Evolutionary conservation across 2,329 filamentous ascomycete genomes (phyloP).

Genomic region (Calonectria ilicicola): DNA sequence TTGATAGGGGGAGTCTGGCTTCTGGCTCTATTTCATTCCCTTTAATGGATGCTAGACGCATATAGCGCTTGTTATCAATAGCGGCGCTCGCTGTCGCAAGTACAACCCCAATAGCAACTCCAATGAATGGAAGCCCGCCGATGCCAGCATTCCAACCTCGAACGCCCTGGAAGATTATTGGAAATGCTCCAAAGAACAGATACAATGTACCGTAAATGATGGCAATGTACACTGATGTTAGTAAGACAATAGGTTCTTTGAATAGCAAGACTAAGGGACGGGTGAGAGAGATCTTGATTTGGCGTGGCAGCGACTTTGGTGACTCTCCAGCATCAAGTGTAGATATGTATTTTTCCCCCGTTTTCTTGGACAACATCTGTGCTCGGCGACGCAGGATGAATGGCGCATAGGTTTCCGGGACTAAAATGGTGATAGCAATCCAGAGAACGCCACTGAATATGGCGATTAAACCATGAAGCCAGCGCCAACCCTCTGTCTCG

Average conservation of each 20-base stretch:
- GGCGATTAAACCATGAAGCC: constrained; percentile 48
- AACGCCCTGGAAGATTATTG: constrained; percentile 72
- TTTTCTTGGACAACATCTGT: constrained; percentile 36
- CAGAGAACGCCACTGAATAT: constrained; percentile 56
- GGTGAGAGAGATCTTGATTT: constrained; percentile 54
- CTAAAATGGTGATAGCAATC: constrained; percentile 57
- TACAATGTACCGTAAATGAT: constrained; percentile 69
- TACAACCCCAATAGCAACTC: constrained; percentile 74
- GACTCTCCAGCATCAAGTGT: constrained; percentile 58
- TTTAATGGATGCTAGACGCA: constrained; percentile 44
- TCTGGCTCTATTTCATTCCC: constrained; percentile 59
- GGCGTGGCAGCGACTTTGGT: constrained; percentile 52
- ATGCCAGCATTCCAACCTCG: constrained; percentile 71
- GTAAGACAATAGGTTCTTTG: constrained; percentile 75
- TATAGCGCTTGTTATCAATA: constrained; percentile 52
- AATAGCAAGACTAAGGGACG: constrained; percentile 78
- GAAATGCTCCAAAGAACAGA: constrained; percentile 69
- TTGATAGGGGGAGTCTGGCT: constrained; percentile 64
- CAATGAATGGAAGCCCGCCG: constrained; percentile 75
- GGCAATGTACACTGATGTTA: constrained; percentile 74
- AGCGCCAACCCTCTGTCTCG: constrained; percentile 68
- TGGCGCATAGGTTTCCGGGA: constrained; percentile 47
- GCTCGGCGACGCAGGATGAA: constrained; percentile 34
- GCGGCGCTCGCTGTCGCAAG: constrained; percentile 7
- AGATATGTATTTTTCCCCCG: constrained; percentile 40